Evolutionary conservation across 805 yeast genomes (phyloP).

Genomic region (Metschnikowia lachancei): DNA sequence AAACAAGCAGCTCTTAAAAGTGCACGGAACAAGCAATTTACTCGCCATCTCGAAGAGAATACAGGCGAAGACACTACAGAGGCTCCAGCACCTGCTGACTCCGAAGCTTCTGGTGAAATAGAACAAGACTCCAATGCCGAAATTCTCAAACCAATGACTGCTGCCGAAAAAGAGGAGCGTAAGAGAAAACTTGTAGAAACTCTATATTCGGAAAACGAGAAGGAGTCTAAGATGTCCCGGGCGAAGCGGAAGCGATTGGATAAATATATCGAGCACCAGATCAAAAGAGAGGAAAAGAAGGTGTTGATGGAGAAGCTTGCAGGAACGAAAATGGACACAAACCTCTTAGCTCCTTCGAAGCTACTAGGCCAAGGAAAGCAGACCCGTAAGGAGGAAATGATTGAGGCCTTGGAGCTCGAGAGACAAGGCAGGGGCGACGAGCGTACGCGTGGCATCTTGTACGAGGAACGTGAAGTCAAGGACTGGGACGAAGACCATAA

Average conservation of each 20-base stretch:
- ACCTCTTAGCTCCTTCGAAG: constrained; percentile 68
- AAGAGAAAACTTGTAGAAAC: constrained; percentile 63
- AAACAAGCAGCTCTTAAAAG: constrained; percentile 67
- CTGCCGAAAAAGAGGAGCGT: constrained; percentile 59
- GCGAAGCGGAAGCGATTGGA: constrained; percentile 78
- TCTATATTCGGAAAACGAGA: constrained; percentile 50
- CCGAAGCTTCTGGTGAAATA: constrained; percentile 12
- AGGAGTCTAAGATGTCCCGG: constrained; percentile 66
- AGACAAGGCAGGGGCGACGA: constrained; percentile 69
- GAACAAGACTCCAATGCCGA: constrained; percentile 55
- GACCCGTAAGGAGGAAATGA: constrained; percentile 65
- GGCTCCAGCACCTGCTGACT: background rate
- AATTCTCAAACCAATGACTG: constrained; percentile 58
- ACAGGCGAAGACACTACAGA: constrained; percentile 11
- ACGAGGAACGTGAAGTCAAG: constrained; percentile 63
- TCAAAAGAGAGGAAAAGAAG: constrained; percentile 84
- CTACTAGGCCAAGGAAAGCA: constrained; percentile 70
- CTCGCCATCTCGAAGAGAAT: constrained; percentile 36
- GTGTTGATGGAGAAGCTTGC: constrained; percentile 69
- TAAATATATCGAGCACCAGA: constrained; percentile 87
- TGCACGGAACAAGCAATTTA: constrained; percentile 69
- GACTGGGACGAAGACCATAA: constrained; percentile 48
- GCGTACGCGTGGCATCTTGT: constrained; percentile 56
- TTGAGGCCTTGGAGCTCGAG: constrained; percentile 74
- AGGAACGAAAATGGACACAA: constrained; percentile 66